These are phyloP conservation scores for Naganishia cerealis DNA, from an alignment of 1,284 basidiomycete species.

Conservation along the genomic window DNA sequence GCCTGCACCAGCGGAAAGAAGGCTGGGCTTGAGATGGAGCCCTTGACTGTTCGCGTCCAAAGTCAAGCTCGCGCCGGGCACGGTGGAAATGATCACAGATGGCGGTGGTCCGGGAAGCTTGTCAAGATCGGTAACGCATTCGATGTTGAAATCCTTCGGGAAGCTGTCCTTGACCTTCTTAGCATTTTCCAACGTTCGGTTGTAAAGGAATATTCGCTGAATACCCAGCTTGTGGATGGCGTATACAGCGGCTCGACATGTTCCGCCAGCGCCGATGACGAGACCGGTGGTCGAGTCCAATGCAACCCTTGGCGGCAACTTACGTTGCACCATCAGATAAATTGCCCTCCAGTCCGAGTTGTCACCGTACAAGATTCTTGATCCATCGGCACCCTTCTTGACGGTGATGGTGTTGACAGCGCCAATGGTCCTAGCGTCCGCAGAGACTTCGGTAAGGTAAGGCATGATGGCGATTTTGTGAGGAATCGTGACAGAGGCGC, in stretches of 20 bases:
- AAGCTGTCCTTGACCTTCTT: slow-evolving; percentile 67
- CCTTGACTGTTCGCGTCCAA: slow-evolving; percentile 53
- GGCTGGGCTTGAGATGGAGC: slow-evolving; percentile 60
- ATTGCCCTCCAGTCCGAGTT: slow-evolving; percentile 95
- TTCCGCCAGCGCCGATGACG: slow-evolving; percentile 89
- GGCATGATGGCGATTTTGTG: slow-evolving; percentile 85
- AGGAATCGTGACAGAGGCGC: slow-evolving; percentile 93
- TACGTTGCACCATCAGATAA: slow-evolving; percentile 57
- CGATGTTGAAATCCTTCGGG: slow-evolving; percentile 62
- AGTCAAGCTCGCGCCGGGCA: slow-evolving; percentile 71
- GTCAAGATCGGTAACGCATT: slow-evolving; percentile 63
- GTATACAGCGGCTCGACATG: slow-evolving; percentile 86
- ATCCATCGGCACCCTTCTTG: slow-evolving; percentile 54
- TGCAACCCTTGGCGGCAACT: slow-evolving; percentile 41
- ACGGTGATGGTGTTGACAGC: slow-evolving; percentile 90
- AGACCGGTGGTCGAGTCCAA: slow-evolving; percentile 60
- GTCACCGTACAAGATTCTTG: slow-evolving; percentile 69
- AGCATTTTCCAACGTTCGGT: slow-evolving; percentile 75
- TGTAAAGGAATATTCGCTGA: slow-evolving; percentile 74
- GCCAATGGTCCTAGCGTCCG: slow-evolving; percentile 77
- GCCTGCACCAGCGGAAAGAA: slow-evolving; percentile 49
- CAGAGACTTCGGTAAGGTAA: slow-evolving; percentile 71
- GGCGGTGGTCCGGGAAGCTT: slow-evolving; percentile 62
- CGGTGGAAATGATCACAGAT: slow-evolving; percentile 76
- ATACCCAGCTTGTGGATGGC: slow-evolving; percentile 72